Base-by-base conservation (phyloP, 805 yeast species). In the Pichia cephalocereana region DNA sequence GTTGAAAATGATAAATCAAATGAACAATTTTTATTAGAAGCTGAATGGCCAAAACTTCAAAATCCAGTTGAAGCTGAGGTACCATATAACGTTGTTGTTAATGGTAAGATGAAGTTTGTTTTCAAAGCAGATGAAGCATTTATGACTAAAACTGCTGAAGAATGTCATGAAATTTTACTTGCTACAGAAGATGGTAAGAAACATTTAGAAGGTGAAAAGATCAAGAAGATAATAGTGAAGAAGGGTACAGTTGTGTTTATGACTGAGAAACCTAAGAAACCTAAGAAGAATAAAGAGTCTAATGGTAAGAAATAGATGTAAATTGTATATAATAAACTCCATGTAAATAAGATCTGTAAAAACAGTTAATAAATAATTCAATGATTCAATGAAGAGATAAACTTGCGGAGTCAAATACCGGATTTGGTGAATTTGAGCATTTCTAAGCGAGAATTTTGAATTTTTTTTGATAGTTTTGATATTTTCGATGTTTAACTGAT, bases 71-170 rank as follows among this genome's bases (percentile, higher is more conserved):
- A 79, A 1, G 63, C 67, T 4, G 52, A 54, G 8, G 57, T 65
- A 3, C 65, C 68, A 8, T 85, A 71, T 59, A 79, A 74, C 49
- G 72, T 89, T n/a, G 76, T 86, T 58, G 66, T 89, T 39, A 82
- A 89, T 59, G 96, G 96, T 6, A 82, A 79, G 58, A 73, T 76
- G 64, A 75, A 82, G 54, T 76, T 77, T 51, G 68, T 69, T 17
- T 69, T 60, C 50, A 49, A 50, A 2, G 48, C 61, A 2, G 55
- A 57, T 2, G 69, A 68, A 41, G 64, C 67, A 2, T 65, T 80
- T 36, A 53, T 65, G 10, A 56, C 66, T 11, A 57, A 66, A 41
- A 60, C 65, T 3, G 15, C 15, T 18, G 70, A 68, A 4, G 59
- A 57, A 5, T 65, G 78, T 17, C 50, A 76, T 23, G 62, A 66